phyloP scores from a whole-genome alignment of 768 basidiomycete genomes.

The Boletellus ananas region DNA sequence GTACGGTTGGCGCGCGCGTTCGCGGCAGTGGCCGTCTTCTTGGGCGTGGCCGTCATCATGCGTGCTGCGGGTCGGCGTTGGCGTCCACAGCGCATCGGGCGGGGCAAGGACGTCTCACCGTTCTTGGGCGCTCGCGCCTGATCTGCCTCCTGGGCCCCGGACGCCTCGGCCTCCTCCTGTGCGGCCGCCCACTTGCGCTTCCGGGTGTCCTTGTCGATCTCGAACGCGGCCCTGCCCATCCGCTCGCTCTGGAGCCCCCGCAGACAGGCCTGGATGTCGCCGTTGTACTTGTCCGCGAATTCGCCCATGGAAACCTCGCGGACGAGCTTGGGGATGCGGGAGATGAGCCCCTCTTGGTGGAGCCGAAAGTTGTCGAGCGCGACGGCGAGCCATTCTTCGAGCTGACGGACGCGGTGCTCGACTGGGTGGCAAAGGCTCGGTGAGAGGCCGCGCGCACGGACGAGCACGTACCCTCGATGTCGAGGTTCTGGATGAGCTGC shows the following conservation, averaged over 20 bases:
- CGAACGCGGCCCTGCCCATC: constrained; percentile 48
- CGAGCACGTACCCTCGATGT: constrained; percentile 62
- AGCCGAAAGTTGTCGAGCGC: constrained; percentile 70
- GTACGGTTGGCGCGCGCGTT: constrained; percentile 44
- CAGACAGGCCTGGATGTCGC: constrained; percentile 68
- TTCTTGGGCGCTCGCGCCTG: constrained; percentile 49
- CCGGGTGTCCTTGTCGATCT: constrained; percentile 63
- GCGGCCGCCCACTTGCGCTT: constrained; percentile 77
- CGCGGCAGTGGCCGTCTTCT: constrained; percentile 45
- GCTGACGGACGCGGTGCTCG: constrained; percentile 67
- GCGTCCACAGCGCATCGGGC: neutral
- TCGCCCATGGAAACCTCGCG: constrained; percentile 71
- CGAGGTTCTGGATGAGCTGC: constrained; percentile 71
- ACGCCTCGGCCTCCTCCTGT: constrained; percentile 48
- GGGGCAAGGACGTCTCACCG: constrained; percentile 40
- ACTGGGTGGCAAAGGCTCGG: constrained; percentile 52
- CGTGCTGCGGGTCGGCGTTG: constrained; percentile 35
- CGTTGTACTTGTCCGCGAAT: constrained; percentile 74
- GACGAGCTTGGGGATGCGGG: constrained; percentile 71
- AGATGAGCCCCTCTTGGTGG: constrained; percentile 71
- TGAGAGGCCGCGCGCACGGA: neutral
- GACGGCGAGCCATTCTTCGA: constrained; percentile 72
- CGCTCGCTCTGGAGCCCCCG: constrained; percentile 65
- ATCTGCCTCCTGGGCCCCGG: constrained; percentile 30
- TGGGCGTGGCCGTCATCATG: constrained; percentile 50